Base-by-base conservation (phyloP, 495 filamentous ascomycete species). In the Aeminium ludgeri region DNA sequence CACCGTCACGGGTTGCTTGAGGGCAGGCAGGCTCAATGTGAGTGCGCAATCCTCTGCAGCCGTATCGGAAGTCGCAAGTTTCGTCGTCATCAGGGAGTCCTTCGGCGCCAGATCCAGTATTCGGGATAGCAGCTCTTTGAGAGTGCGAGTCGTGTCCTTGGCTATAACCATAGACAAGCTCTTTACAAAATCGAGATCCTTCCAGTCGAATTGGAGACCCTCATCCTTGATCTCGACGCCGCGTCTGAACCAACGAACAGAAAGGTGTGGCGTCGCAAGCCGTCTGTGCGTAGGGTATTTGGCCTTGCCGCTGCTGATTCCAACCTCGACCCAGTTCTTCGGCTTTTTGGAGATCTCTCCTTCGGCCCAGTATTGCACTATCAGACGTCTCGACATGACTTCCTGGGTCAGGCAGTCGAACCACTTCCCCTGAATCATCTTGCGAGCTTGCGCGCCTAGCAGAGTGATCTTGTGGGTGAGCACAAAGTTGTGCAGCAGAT, bases 301-400 rank as follows among this genome's bases (percentile, higher is more conserved):
- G 43, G 57, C 37, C 49, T 61, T 72, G 30, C 76, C 74, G 51
- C 81, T 80, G 44, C 71, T 64, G 20, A 89, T 65, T 1, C 83
- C 84, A n/a, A 95, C 67, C 31, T 93, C 78, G 34, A 96, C 65
- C 86, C 89, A 96, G 57, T 74, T 89, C 62, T 85, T 91, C 3
- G 66, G 59, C 10, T 71, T 72, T 20, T 70, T 61, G 41, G 72
- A 70, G 23, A 8, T 25, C 8, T 25, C 23, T 8, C 23, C 23
- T 30, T 73, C 65, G 13, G 69, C 57, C 89, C 89, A 97, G 56
- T 97, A 97, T 46, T 95, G 86, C 37, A 97, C 66, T 11, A 85
- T 70, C 42, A 96, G 61, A 12, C 75, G 76, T 30, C 89, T 73
- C 46, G 83, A 76, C 30, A 93, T 63, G 37, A 73, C 59, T 55